Evolutionary conservation across 169 alveolate species (phyloP).

Genomic region (Eimeria maxima): DNA sequence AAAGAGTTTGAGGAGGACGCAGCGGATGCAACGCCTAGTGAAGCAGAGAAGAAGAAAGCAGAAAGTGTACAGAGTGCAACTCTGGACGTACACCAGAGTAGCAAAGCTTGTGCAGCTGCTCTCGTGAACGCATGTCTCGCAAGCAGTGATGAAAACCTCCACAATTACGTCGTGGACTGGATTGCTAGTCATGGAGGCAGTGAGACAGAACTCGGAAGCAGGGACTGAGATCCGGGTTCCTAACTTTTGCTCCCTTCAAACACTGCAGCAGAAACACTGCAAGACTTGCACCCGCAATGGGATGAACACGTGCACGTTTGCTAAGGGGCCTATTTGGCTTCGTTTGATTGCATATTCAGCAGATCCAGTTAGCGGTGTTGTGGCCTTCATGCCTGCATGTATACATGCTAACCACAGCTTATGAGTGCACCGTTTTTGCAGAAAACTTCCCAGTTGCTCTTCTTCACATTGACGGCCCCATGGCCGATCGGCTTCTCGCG

Average conservation of each 20-base stretch:
- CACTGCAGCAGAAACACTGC: too few species aligned
- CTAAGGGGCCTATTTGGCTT: not conserved
- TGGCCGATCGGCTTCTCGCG: conserved; percentile 47
- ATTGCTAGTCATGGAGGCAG: conserved; percentile 55
- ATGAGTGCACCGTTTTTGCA: not conserved
- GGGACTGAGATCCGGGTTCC: not conserved
- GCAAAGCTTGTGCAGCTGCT: conserved; percentile 68
- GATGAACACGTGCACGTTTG: not conserved
- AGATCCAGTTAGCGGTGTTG: not conserved
- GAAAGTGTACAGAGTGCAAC: not conserved
- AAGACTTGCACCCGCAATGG: too few species aligned
- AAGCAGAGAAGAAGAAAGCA: not conserved
- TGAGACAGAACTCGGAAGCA: not conserved
- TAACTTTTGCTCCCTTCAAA: not conserved
- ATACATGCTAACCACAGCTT: not conserved
- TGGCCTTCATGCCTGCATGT: not conserved
- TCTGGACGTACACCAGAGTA: not conserved
- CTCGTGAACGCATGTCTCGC: conserved; percentile 50
- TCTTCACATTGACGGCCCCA: conserved; percentile 10
- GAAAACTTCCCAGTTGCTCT: conserved; percentile 23
- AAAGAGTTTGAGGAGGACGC: conserved; percentile 13
- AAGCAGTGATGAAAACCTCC: conserved; percentile 17
- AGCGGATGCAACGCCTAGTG: not conserved
- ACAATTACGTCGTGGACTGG: conserved; percentile 25
- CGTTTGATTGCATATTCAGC: not conserved